phyloP scores from a whole-genome alignment of 495 filamentous ascomycete species.

The Parmelia sp. region DNA sequence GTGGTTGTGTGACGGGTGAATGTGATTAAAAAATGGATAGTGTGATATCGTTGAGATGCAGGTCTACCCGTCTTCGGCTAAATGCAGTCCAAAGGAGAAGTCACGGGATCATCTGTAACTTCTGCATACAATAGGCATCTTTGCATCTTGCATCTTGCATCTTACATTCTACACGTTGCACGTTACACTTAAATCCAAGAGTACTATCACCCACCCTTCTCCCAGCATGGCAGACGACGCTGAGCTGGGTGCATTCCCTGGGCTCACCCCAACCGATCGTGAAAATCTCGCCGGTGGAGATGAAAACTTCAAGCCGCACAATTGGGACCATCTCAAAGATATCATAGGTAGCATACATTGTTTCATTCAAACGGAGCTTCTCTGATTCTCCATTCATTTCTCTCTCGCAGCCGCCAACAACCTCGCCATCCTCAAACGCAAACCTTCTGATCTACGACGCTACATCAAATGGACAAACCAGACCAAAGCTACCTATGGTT shows the following conservation, averaged over 20 bases:
- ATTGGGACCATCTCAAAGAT: conserved; percentile 50
- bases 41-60: conserved; percentile 6
- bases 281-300: conserved; percentile 51
- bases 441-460: conserved; percentile 73
- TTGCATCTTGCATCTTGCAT: background rate
- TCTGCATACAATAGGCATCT: background rate
- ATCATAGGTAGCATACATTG: conserved; percentile 46
- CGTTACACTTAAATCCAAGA: no score
- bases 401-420: conserved; percentile 53
- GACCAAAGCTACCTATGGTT: conserved; percentile 66
- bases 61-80: conserved; percentile 2
- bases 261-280: conserved; percentile 51
- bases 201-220: background rate
- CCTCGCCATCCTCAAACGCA: conserved; percentile 69
- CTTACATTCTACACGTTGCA: no score
- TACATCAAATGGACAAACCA: conserved; percentile 74
- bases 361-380: background rate
- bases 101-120: background rate
- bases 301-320: conserved; percentile 51
- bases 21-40: background rate
- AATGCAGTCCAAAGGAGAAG: background rate
- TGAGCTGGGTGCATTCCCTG: conserved; percentile 14
- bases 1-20: background rate
- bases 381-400: background rate
- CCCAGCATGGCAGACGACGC: background rate